Conservation (phyloP, 2,329 filamentous ascomycete species). For the Pyrenophora seminiperda region DNA sequence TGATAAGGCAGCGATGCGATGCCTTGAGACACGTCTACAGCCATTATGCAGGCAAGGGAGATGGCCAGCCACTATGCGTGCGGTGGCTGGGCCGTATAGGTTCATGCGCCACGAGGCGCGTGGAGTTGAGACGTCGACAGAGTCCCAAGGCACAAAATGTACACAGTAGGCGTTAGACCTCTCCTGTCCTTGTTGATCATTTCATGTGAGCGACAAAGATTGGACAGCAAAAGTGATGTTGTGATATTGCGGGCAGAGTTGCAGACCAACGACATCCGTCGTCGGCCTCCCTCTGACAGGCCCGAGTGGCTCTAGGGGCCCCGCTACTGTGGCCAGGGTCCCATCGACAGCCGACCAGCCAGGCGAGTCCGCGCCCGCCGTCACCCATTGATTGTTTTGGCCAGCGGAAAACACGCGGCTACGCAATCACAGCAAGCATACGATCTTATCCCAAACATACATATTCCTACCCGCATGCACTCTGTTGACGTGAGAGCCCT, state of each 20-base stretch:
- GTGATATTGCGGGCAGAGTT: constrained; percentile 5
- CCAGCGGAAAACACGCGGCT: constrained; percentile 30
- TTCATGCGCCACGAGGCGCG: constrained; percentile 16
- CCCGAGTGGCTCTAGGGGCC: constrained; percentile 19
- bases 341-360: constrained; percentile 30
- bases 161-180: not conserved
- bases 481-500: constrained; percentile 16
- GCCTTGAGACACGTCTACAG: constrained; percentile 22
- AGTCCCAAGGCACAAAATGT: no score
- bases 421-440: constrained; percentile 25
- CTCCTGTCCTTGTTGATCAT: not conserved
- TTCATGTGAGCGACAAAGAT: constrained; percentile 7
- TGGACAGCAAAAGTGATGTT: constrained; percentile 10
- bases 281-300: constrained; percentile 2
- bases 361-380: constrained; percentile 33
- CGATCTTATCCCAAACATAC: constrained; percentile 9
- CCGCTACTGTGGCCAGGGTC: constrained; percentile 15
- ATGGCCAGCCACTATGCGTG: constrained; percentile 10
- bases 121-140: not conserved
- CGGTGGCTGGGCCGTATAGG: constrained; percentile 5
- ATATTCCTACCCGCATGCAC: constrained; percentile 34
- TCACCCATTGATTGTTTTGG: constrained; percentile 39
- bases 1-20: constrained; percentile 59
- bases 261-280: constrained; percentile 15
- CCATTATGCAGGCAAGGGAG: constrained; percentile 32